phyloP scores from a whole-genome alignment of 2,329 filamentous ascomycete genomes.

The Colletotrichum orchidophilum region DNA sequence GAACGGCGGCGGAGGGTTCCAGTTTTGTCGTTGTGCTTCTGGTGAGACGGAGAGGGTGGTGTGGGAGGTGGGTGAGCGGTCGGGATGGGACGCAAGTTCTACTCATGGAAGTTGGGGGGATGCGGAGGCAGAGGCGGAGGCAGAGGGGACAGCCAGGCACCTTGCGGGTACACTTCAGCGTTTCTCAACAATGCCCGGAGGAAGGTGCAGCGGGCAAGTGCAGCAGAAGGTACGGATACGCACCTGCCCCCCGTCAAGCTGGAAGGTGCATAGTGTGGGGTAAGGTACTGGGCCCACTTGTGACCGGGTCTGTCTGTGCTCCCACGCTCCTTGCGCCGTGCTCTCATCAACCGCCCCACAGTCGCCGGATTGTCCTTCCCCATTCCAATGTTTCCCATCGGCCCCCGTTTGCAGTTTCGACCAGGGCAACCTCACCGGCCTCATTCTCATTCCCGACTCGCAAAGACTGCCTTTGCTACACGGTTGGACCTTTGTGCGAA shows the following conservation, averaged over 20 bases:
- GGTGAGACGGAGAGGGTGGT: background rate
- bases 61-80: background rate
- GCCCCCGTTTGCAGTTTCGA: conserved; percentile 14
- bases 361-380: conserved; percentile 23
- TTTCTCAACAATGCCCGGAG: background rate
- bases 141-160: background rate
- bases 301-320: background rate
- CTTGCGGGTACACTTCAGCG: background rate
- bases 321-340: background rate
- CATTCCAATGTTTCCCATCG: conserved; percentile 8
- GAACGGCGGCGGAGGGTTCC: background rate
- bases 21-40: background rate
- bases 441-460: background rate
- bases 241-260: conserved; percentile 5
- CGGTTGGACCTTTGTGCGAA: too few relatives aligned
- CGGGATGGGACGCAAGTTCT: background rate
- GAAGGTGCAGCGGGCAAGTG: background rate
- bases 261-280: conserved; percentile 27
- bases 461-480: background rate
- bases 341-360: background rate
- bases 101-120: background rate
- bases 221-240: too few relatives aligned
- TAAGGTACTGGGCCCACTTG: conserved; percentile 5
- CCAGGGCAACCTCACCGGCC: background rate
- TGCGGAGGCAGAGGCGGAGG: background rate